Evolutionary conservation across 1,139 yeast species (phyloP).

Genomic region (Sugiyamaella sp.): DNA sequence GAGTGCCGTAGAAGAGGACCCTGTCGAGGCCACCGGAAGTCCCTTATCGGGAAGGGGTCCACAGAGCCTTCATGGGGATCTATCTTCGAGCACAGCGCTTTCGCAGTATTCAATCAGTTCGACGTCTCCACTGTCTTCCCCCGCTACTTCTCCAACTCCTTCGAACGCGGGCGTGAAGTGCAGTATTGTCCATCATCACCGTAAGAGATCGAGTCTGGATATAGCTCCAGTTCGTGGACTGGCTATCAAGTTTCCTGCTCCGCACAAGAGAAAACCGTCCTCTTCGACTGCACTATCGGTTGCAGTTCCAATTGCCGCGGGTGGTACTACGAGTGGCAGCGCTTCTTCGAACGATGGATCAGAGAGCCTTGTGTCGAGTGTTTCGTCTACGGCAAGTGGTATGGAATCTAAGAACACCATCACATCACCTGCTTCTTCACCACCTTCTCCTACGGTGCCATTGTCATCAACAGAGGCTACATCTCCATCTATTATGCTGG

Average conservation of each 20-base stretch:
- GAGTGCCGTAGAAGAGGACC: background rate
- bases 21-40: constrained; percentile 9
- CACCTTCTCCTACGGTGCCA: background rate
- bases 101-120: constrained; percentile 9
- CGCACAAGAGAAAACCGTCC: constrained; percentile 4
- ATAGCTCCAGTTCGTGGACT: constrained; percentile 20
- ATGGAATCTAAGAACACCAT: background rate
- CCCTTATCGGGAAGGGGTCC: constrained; percentile 9
- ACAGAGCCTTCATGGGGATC: background rate
- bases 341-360: constrained; percentile 5
- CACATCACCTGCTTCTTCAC: background rate
- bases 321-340: background rate
- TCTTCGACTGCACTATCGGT: background rate
- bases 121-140: constrained; percentile 14
- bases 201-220: constrained; percentile 3
- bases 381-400: background rate
- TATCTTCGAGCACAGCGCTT: background rate
- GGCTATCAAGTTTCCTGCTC: constrained; percentile 17
- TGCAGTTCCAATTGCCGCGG: background rate
- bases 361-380: background rate
- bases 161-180: background rate
- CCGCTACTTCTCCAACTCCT: constrained; percentile 18
- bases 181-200: background rate
- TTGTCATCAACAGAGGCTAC: background rate
- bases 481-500: background rate